Conservation (phyloP, 768 basidiomycete species). For the Serendipita sp. region DNA sequence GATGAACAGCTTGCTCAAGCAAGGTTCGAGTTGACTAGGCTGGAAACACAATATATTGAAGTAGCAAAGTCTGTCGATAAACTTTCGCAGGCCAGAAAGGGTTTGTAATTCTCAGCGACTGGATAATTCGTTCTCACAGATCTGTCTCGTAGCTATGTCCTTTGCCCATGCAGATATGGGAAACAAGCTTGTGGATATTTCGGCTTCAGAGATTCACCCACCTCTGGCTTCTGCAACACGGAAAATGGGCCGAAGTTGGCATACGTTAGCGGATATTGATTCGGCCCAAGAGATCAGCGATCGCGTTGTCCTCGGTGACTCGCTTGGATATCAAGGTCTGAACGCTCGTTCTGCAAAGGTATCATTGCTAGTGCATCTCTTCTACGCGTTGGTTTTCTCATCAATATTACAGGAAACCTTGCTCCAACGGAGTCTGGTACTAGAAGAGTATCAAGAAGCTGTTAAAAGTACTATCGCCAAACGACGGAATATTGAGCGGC, state of each 20-base stretch:
- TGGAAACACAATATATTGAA: slow-evolving; percentile 86
- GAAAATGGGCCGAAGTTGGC: slow-evolving; percentile 76
- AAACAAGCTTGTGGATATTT: slow-evolving; percentile 79
- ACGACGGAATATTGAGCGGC: slow-evolving; percentile 74
- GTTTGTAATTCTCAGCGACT: slow-evolving; percentile 26
- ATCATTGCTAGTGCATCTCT: neutral
- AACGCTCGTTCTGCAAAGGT: slow-evolving; percentile 91
- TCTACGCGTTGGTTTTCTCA: neutral
- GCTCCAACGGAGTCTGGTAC: slow-evolving; percentile 70
- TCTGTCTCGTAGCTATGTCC: slow-evolving; percentile 47
- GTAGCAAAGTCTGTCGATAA: slow-evolving; percentile 84
- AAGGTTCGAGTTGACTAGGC: slow-evolving; percentile 77
- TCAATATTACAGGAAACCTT: slow-evolving; percentile 46
- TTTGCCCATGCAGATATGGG: slow-evolving; percentile 75
- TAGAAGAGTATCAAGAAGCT: slow-evolving; percentile 89
- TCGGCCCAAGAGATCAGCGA: slow-evolving; percentile 87
- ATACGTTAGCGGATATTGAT: slow-evolving; percentile 75
- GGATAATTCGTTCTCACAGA: neutral
- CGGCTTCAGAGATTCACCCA: slow-evolving; percentile 76
- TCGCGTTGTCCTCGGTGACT: slow-evolving; percentile 91
- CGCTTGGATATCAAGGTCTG: slow-evolving; percentile 87
- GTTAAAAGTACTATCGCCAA: slow-evolving; percentile 90
- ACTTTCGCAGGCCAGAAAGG: slow-evolving; percentile 61
- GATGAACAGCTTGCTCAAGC: slow-evolving; percentile 86
- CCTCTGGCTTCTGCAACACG: slow-evolving; percentile 70